Evolutionary conservation across 768 basidiomycete genomes (phyloP).

Genomic region (Lanmaoa rubissima): DNA sequence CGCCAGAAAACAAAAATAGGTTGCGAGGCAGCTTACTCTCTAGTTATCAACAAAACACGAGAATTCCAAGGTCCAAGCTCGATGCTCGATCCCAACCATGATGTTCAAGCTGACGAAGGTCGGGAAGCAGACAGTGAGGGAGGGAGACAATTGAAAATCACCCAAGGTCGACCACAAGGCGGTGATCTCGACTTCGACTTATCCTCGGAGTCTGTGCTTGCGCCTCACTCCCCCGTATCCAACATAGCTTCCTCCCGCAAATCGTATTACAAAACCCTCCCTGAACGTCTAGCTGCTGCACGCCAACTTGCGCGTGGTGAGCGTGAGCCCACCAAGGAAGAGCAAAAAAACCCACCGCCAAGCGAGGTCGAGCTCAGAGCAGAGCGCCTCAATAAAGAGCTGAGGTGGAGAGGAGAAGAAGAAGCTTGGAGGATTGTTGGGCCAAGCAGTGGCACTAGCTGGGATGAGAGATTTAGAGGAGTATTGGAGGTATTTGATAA

Average conservation of each 20-base stretch:
- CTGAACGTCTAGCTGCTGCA: slow-evolving; percentile 63
- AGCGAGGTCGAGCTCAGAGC: slow-evolving; percentile 87
- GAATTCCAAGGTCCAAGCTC: slow-evolving; percentile 46
- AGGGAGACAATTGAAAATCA: slow-evolving; percentile 1
- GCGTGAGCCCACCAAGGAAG: slow-evolving; percentile 85
- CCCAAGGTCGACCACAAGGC: slow-evolving; percentile 17
- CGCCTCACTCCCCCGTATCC: slow-evolving; percentile 55
- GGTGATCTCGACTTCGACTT: slow-evolving; percentile 78
- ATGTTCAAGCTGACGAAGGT: slow-evolving; percentile 15
- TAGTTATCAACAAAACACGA: slow-evolving; percentile 63
- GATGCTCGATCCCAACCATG: slow-evolving; percentile 16
- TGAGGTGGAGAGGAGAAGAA: slow-evolving; percentile 77
- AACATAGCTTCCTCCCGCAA: slow-evolving; percentile 68
- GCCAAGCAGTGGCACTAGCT: slow-evolving; percentile 59
- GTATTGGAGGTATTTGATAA: slow-evolving; percentile 60
- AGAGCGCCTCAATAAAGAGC: slow-evolving; percentile 87
- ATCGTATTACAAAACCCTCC: slow-evolving; percentile 73
- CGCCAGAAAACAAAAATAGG: slow-evolving; percentile 77
- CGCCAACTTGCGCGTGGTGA: slow-evolving; percentile 72
- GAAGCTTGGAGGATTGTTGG: slow-evolving; percentile 78
- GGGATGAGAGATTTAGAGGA: slow-evolving; percentile 72
- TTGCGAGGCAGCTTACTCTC: slow-evolving; percentile 74
- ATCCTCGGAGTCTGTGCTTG: slow-evolving; percentile 65
- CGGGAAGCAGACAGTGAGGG: slow-evolving; percentile 6
- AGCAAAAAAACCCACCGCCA: slow-evolving; percentile 70